These are phyloP conservation scores for Fusarium sp. DNA, from an alignment of 2,329 filamentous ascomycete species.

Conservation along the genomic window DNA sequence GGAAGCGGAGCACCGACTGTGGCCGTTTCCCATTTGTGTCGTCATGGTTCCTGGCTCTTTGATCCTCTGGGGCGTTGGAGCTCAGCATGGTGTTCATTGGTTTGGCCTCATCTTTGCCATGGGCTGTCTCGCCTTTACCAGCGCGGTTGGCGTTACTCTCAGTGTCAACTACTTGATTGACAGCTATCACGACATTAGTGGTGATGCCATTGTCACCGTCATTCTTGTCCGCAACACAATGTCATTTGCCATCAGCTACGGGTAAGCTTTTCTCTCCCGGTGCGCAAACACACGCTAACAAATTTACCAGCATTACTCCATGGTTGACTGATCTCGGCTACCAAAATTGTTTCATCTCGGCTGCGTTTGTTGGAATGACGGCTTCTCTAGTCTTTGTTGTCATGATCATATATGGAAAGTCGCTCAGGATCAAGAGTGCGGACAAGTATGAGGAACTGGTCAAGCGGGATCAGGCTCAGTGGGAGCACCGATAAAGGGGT, in stretches of 20 bases:
- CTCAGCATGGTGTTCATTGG: slow-evolving; percentile 55
- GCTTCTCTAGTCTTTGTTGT: slow-evolving; percentile 56
- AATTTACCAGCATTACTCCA: slow-evolving; percentile 56
- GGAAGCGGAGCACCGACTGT: slow-evolving; percentile 57
- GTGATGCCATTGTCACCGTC: slow-evolving; percentile 54
- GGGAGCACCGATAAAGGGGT: background rate
- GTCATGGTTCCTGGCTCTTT: slow-evolving; percentile 46
- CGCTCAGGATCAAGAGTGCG: slow-evolving; percentile 35
- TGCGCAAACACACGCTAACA: slow-evolving; percentile 1
- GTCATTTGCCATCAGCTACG: slow-evolving; percentile 51
- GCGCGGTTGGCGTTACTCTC: slow-evolving; percentile 52
- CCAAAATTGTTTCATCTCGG: slow-evolving; percentile 57
- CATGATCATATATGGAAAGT: slow-evolving; percentile 61
- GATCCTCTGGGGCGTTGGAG: slow-evolving; percentile 51
- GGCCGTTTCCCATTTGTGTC: slow-evolving; percentile 51
- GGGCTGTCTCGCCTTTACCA: slow-evolving; percentile 50
- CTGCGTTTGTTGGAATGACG: slow-evolving; percentile 54
- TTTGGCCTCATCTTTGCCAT: slow-evolving; percentile 57
- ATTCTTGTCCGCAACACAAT: slow-evolving; percentile 56
- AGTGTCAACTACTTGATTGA: slow-evolving; percentile 57
- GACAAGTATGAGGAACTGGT: slow-evolving; percentile 31
- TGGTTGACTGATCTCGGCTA: slow-evolving; percentile 57
- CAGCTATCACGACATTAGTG: slow-evolving; percentile 54
- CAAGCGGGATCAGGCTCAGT: slow-evolving; percentile 2
- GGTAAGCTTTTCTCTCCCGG: background rate